phyloP scores from a whole-genome alignment of 495 filamentous ascomycete genomes.

The Hypoxylon intermedium region DNA sequence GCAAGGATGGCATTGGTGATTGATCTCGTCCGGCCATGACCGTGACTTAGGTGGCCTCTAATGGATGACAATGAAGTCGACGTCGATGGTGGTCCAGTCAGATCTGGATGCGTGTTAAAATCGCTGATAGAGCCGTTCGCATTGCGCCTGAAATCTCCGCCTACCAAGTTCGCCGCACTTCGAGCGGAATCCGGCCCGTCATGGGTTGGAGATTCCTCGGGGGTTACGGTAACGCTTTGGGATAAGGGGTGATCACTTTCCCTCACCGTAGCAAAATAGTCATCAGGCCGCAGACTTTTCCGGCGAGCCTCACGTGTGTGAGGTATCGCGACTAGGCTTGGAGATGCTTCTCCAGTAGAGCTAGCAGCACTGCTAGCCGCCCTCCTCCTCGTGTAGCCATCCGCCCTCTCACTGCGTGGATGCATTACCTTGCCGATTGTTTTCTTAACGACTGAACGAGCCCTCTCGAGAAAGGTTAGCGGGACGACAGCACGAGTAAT shows the following conservation, averaged over 20 bases:
- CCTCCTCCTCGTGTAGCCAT: slow-evolving; percentile 60
- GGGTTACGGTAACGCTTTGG: slow-evolving; percentile 79
- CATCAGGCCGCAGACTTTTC: slow-evolving; percentile 74
- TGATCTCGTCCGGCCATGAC: slow-evolving; percentile 51
- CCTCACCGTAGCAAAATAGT: slow-evolving; percentile 64
- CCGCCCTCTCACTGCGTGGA: slow-evolving; percentile 59
- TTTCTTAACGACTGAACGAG: slow-evolving; percentile 72
- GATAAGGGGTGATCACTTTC: slow-evolving; percentile 79
- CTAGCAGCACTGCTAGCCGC: slow-evolving; percentile 67
- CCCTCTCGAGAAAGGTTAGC: slow-evolving; percentile 81
- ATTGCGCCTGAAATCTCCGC: slow-evolving; percentile 47
- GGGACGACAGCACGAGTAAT: slow-evolving; percentile 89
- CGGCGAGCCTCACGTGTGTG: slow-evolving; percentile 62
- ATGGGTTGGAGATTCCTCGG: slow-evolving; percentile 58
- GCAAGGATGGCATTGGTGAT: slow-evolving; percentile 63
- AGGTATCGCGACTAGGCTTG: slow-evolving; percentile 46
- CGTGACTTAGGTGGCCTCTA: slow-evolving; percentile 31
- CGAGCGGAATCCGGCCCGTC: slow-evolving; percentile 43
- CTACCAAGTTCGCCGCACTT: slow-evolving; percentile 53
- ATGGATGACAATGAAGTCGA: slow-evolving; percentile 45
- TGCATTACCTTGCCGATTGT: slow-evolving; percentile 67
- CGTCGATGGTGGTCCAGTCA: slow-evolving; percentile 66
- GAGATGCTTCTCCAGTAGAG: slow-evolving; percentile 53
- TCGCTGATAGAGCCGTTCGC: slow-evolving; percentile 49
- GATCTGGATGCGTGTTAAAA: slow-evolving; percentile 45